A percentile compares a stretch with the other conserved stretches of the same genome.
Evolutionary conservation across 192 early-diverging fungal genomes (phyloP).

Genomic region (Anaeromyces robustus): DNA sequence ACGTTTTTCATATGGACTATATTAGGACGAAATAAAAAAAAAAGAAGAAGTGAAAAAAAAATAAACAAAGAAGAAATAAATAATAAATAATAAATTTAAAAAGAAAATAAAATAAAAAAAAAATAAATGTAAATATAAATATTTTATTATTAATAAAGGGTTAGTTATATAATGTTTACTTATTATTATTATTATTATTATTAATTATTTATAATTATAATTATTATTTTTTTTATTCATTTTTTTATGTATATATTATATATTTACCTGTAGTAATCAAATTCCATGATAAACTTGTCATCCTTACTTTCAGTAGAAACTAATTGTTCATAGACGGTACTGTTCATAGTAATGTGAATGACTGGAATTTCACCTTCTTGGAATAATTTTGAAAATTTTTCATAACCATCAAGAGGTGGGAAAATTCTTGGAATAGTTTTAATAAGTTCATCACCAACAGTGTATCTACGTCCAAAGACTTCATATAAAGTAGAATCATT

Average conservation of each 20-base stretch:
- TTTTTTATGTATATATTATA: too few relatives aligned
- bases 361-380: not conserved
- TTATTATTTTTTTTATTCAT: too few relatives aligned
- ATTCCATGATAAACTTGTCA: not conserved
- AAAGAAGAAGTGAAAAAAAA: too few relatives aligned
- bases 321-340: not conserved
- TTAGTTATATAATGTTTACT: too few relatives aligned
- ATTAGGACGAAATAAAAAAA: too few relatives aligned
- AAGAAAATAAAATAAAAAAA: too few relatives aligned
- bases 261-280: not conserved
- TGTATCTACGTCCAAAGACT: not conserved
- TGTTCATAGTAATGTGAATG: not conserved
- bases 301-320: not conserved
- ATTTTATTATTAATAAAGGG: too few relatives aligned
- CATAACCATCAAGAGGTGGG: not conserved
- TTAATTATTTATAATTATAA: too few relatives aligned
- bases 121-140: too few relatives aligned
- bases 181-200: too few relatives aligned
- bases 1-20: not conserved
- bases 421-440: not conserved
- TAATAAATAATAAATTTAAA: too few relatives aligned
- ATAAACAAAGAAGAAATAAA: too few relatives aligned
- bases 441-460: not conserved
- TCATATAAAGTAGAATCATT: not conserved
- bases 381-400: not conserved